Conservation (phyloP, 257 asterid genomes). For the Solanum neorickii region DNA sequence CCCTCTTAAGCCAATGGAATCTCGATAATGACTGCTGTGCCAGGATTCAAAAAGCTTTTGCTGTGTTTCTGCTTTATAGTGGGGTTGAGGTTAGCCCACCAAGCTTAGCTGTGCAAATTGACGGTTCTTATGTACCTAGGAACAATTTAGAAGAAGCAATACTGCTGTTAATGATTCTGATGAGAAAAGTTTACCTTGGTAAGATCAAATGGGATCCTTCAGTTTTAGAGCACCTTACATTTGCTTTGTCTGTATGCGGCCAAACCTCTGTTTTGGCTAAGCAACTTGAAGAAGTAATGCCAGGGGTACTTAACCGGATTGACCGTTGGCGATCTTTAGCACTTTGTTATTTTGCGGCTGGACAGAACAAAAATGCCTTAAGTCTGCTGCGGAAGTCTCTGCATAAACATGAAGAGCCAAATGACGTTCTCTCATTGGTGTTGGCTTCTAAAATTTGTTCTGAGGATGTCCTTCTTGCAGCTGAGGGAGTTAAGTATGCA, state of each 20-base stretch:
- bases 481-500: constrained; percentile 84
- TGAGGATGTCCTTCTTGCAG: constrained; percentile 60
- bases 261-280: constrained; percentile 76
- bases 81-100: constrained; percentile 87
- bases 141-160: constrained; percentile 92
- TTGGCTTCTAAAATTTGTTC: constrained; percentile 85
- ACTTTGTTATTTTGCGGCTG: constrained; percentile 62
- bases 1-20: constrained; percentile 93
- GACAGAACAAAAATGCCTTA: constrained; percentile 54
- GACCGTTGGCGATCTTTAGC: constrained; percentile 89
- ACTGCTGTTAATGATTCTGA: constrained; percentile 84
- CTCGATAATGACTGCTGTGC: constrained; percentile 84
- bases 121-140: constrained; percentile 82
- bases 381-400: constrained; percentile 71
- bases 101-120: constrained; percentile 75
- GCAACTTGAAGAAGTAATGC: constrained; percentile 86
- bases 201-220: constrained; percentile 83
- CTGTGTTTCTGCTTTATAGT: constrained; percentile 74
- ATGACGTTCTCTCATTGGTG: constrained; percentile 64
- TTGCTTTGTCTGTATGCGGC: constrained; percentile 74
- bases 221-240: constrained; percentile 79
- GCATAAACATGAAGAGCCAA: constrained; percentile 66
- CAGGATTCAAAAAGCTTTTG: constrained; percentile 89
- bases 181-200: constrained; percentile 79
- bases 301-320: constrained; percentile 65